These are phyloP conservation scores for Coccomyxa sp. DNA, from an alignment of 139 green algal genomes.

Conservation along the genomic window DNA sequence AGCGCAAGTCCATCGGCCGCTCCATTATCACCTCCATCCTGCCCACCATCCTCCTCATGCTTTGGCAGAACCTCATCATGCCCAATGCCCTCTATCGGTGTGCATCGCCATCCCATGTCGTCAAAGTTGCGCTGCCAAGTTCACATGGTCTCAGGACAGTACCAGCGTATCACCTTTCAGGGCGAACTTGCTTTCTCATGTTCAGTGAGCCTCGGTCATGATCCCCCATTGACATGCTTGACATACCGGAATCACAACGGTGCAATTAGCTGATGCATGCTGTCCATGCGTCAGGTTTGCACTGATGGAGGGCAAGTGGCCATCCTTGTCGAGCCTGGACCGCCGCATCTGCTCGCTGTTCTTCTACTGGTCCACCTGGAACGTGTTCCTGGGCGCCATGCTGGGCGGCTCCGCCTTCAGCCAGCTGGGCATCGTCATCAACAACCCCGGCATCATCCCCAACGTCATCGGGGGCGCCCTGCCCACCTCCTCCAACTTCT, in stretches of 20 bases:
- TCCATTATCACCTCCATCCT: conserved; percentile 66
- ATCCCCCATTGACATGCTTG: too few species aligned
- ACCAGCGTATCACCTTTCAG: too few species aligned
- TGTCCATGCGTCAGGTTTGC: background rate
- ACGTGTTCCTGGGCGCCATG: conserved; percentile 58
- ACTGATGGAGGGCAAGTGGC: conserved; percentile 25
- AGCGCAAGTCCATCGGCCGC: conserved; percentile 23
- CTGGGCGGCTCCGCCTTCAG: conserved; percentile 44
- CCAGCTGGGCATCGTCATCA: conserved; percentile 38
- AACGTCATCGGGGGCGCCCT: conserved; percentile 65
- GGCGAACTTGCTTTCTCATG: too few species aligned
- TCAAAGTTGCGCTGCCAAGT: too few species aligned
- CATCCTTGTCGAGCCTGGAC: conserved; percentile 36
- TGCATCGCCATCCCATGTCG: background rate
- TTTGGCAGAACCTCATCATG: conserved; percentile 80
- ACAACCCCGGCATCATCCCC: conserved; percentile 50
- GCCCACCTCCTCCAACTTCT: conserved; percentile 82
- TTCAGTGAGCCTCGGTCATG: too few species aligned
- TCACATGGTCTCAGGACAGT: too few species aligned
- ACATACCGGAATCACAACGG: too few species aligned
- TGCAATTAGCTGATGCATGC: background rate
- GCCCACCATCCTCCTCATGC: conserved; percentile 65
- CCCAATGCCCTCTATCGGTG: conserved; percentile 50
- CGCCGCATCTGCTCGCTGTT: conserved; percentile 47
- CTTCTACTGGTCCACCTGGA: conserved; percentile 60